phyloP scores from a whole-genome alignment of 2,329 filamentous ascomycete genomes.

The Alternaria conjuncta region DNA sequence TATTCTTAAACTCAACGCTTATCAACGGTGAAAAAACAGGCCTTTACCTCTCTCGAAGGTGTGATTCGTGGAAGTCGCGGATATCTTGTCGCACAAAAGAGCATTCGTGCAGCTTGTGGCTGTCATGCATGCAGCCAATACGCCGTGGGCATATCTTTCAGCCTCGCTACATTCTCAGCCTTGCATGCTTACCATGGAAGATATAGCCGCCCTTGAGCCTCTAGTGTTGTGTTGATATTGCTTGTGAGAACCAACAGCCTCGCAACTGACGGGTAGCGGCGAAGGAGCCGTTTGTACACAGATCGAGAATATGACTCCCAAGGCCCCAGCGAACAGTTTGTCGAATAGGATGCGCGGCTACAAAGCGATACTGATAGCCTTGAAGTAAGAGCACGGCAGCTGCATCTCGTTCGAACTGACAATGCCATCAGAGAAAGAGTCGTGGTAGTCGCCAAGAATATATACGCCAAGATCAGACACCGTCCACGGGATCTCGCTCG shows the following conservation, averaged over 20 bases:
- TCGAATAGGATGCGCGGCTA: not conserved
- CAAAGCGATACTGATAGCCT: not conserved
- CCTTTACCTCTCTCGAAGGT: not conserved
- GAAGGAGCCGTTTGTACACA: not conserved
- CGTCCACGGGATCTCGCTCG: not conserved
- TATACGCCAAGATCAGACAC: not conserved
- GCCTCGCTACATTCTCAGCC: not conserved
- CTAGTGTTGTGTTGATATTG: too few species aligned
- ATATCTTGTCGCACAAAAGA: not conserved
- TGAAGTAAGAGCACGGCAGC: not conserved
- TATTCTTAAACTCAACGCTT: not conserved
- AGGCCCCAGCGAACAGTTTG: not conserved
- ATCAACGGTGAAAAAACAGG: not conserved
- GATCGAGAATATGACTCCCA: not conserved
- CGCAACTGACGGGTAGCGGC: not conserved
- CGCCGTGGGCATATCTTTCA: not conserved
- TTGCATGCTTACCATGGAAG: not conserved
- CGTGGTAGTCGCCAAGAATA: not conserved
- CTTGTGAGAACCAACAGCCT: not conserved
- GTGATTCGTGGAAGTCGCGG: not conserved
- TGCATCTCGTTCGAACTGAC: not conserved
- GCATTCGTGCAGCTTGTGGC: not conserved
- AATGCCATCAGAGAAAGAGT: not conserved
- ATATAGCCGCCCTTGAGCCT: not conserved
- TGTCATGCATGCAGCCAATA: not conserved